Conservation (phyloP, 148 eudicot genomes). For the Tetragonia tetragonoides region DNA sequence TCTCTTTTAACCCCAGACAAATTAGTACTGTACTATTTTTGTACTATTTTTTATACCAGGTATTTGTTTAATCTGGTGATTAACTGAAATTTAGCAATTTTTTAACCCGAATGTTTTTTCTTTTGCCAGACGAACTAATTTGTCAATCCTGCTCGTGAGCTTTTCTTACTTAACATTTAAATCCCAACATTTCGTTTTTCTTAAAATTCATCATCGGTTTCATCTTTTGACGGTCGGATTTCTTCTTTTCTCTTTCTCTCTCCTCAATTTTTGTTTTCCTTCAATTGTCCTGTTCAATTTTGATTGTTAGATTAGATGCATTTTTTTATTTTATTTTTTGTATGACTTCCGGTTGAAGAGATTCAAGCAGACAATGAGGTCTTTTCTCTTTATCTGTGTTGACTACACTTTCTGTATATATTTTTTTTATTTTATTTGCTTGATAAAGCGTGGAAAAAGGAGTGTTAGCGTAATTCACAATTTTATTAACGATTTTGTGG, state of each 20-base stretch:
- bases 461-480: conserved; percentile 11
- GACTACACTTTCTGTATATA: not conserved
- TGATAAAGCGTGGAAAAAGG: not conserved
- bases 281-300: not conserved
- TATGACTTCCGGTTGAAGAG: conserved; percentile 26
- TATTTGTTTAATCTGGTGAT: not conserved
- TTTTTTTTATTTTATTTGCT: not conserved
- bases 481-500: not conserved
- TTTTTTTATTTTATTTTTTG: not conserved
- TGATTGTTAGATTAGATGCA: not conserved
- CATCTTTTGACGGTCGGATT: not conserved
- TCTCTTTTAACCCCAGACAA: not conserved
- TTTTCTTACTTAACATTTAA: not conserved
- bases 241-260: not conserved
- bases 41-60: too few species aligned
- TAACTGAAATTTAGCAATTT: not conserved
- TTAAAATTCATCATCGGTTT: not conserved
- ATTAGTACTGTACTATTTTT: not conserved
- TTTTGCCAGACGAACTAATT: not conserved
- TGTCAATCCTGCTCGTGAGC: not conserved
- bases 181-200: not conserved
- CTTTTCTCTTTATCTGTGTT: conserved; percentile 11
- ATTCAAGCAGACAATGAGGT: conserved; percentile 19
- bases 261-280: not conserved
- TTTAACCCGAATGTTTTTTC: not conserved